Evolutionary conservation across 176 grass and related monocot genomes (phyloP).

Genomic region (Miscanthus lutarioriparius): DNA sequence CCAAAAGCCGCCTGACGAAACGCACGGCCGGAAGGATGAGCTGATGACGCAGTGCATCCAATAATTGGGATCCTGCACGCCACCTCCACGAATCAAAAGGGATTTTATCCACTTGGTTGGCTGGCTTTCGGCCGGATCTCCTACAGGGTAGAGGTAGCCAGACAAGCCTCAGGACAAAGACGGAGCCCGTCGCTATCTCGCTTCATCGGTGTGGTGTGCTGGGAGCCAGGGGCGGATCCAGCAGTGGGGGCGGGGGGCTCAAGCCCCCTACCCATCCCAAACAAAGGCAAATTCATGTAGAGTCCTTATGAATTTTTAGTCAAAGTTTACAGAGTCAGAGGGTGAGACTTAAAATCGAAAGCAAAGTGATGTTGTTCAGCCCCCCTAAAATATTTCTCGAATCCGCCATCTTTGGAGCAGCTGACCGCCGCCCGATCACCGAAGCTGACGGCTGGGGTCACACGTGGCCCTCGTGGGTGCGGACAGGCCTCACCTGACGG

Average conservation of each 20-base stretch:
- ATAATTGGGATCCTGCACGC: slow-evolving; percentile 20
- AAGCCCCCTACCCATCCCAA: no score
- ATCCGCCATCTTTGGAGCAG: no score
- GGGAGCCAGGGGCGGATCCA: no score
- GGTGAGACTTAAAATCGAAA: no score
- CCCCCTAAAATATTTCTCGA: no score
- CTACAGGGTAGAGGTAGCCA: background rate
- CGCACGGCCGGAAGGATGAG: background rate
- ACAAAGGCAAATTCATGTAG: no score
- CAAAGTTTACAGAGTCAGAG: no score
- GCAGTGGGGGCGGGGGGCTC: no score
- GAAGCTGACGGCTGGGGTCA: slow-evolving; percentile 1
- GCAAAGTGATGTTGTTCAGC: no score
- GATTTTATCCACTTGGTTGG: slow-evolving; percentile 11
- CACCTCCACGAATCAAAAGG: background rate
- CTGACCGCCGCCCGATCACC: background rate
- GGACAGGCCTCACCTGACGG: background rate
- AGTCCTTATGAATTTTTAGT: no score
- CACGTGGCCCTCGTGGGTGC: background rate
- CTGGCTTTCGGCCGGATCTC: slow-evolving; percentile 3
- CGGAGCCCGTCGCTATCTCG: background rate
- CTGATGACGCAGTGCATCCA: slow-evolving; percentile 7
- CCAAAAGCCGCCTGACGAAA: slow-evolving; percentile 14
- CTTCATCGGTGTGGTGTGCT: background rate
- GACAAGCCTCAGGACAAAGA: background rate